phyloP scores from a whole-genome alignment of 257 asterid genomes.

The Nicotiana otophora region DNA sequence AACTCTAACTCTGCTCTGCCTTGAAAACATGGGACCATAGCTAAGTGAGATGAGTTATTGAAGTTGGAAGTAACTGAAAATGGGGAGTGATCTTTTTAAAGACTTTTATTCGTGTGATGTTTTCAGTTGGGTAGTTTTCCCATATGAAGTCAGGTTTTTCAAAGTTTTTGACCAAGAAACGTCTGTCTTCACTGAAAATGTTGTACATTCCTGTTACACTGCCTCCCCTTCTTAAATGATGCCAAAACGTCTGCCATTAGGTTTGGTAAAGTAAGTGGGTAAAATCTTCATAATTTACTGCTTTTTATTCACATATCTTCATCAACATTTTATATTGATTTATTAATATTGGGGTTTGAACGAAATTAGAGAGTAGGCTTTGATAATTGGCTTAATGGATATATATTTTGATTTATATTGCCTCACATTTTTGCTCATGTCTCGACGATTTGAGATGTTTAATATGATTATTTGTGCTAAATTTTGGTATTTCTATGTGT shows the following conservation, averaged over 20 bases:
- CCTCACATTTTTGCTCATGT: no score
- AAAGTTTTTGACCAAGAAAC: conserved; percentile 24
- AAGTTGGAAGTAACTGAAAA: conserved; percentile 14
- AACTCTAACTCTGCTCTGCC: no score
- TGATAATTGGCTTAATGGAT: no score
- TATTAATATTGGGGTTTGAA: no score
- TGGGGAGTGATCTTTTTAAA: conserved; percentile 2
- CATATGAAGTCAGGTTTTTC: conserved; percentile 12
- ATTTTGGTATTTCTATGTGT: no score
- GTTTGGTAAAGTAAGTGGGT: conserved; percentile 10
- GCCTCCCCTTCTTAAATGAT: conserved; percentile 26
- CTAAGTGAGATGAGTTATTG: background rate
- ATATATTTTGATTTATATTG: no score
- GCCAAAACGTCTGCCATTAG: conserved; percentile 49
- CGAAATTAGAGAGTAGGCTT: no score
- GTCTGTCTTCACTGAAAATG: conserved; percentile 22
- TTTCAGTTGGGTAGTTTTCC: background rate
- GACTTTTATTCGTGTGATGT: background rate
- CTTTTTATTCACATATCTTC: no score
- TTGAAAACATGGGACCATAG: no score
- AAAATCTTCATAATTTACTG: background rate
- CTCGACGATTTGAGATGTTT: no score
- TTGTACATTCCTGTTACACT: conserved; percentile 36
- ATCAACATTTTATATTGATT: no score
- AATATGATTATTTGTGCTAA: no score